These are phyloP conservation scores for Phlebopus sp. DNA, from an alignment of 1,284 basidiomycete species.

Conservation along the genomic window DNA sequence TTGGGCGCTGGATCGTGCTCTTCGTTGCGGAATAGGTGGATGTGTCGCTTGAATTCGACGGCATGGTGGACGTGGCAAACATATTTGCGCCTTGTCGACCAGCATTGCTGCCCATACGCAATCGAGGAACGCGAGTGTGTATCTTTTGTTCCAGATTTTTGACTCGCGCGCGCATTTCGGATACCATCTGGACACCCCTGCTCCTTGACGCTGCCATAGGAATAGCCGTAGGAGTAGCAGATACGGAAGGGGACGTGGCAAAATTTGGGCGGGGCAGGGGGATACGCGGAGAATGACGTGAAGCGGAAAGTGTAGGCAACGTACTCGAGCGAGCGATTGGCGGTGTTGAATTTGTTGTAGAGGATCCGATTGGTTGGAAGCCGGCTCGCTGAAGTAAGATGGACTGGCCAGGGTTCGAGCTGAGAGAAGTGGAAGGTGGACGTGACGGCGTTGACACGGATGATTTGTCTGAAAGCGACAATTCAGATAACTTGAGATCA, in stretches of 20 bases:
- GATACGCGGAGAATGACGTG: slow-evolving; percentile 45
- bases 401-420: slow-evolving; percentile 42
- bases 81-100: slow-evolving; percentile 43
- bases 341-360: slow-evolving; percentile 41
- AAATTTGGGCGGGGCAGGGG: slow-evolving; percentile 44
- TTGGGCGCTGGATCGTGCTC: slow-evolving; percentile 16
- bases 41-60: slow-evolving; percentile 33
- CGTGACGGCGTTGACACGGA: slow-evolving; percentile 25
- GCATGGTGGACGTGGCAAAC: slow-evolving; percentile 34
- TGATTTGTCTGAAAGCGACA: slow-evolving; percentile 45
- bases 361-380: slow-evolving; percentile 46
- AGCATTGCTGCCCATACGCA: slow-evolving; percentile 73
- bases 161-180: slow-evolving; percentile 80
- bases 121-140: slow-evolving; percentile 75
- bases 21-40: slow-evolving; percentile 29
- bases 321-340: slow-evolving; percentile 58
- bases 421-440: slow-evolving; percentile 38
- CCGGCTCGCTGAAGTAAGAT: slow-evolving; percentile 49
- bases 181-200: slow-evolving; percentile 84
- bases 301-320: slow-evolving; percentile 47
- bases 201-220: slow-evolving; percentile 56
- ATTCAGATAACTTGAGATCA: slow-evolving; percentile 61
- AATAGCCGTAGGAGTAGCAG: slow-evolving; percentile 32
- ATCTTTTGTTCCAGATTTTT: slow-evolving; percentile 79
- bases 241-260: slow-evolving; percentile 40